phyloP scores from a whole-genome alignment of 2,329 filamentous ascomycete species.

The Acarospora socialis region DNA sequence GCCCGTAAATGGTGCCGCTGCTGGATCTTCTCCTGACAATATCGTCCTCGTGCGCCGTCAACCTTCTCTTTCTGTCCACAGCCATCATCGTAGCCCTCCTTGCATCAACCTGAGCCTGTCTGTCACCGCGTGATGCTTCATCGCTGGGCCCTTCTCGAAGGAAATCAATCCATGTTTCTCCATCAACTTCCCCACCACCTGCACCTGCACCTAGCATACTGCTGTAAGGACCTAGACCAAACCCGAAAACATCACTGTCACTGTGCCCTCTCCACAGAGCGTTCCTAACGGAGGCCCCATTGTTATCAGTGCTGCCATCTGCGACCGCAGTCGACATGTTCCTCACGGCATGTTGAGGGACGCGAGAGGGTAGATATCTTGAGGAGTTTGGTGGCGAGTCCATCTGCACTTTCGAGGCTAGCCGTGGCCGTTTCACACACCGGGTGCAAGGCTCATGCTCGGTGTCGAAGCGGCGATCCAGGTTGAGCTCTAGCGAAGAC shows the following conservation, averaged over 20 bases:
- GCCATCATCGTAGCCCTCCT: constrained; percentile 11
- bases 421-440: constrained; percentile 10
- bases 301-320: neutral
- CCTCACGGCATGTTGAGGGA: constrained; percentile 1
- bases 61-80: constrained; percentile 28
- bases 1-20: no score
- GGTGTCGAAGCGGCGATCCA: constrained; percentile 11
- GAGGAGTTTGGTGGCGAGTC: constrained; percentile 6
- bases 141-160: constrained; percentile 5
- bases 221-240: neutral
- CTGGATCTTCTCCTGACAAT: constrained; percentile 15
- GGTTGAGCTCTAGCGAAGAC: no score
- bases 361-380: constrained; percentile 1
- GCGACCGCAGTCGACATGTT: constrained; percentile 1
- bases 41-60: constrained; percentile 24
- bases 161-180: constrained; percentile 11
- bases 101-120: constrained; percentile 5
- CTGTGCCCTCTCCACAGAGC: constrained; percentile 12
- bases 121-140: neutral
- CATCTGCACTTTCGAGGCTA: constrained; percentile 9
- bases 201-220: neutral
- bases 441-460: constrained; percentile 8
- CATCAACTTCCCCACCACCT: constrained; percentile 5
- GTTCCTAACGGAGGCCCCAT: neutral
- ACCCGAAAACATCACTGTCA: constrained; percentile 10